phyloP scores from a whole-genome alignment of 2,329 filamentous ascomycete species.

The Neobulgaria alba region DNA sequence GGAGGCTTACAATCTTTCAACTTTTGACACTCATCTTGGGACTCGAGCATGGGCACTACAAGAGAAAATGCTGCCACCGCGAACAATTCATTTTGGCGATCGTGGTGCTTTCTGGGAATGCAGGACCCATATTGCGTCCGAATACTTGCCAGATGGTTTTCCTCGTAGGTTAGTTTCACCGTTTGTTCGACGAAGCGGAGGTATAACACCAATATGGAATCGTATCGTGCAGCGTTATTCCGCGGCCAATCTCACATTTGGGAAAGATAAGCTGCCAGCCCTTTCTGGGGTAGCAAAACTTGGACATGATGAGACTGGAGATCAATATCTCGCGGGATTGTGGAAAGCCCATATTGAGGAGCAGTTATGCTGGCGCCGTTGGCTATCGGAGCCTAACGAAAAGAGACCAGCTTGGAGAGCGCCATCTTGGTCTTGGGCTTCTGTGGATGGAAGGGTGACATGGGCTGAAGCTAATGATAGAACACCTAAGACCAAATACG shows the following conservation, averaged over 20 bases:
- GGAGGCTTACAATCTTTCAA: background rate
- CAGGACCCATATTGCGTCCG: conserved; percentile 1
- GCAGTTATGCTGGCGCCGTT: conserved; percentile 11
- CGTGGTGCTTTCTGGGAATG: conserved; percentile 21
- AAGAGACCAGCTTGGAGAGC: conserved; percentile 3
- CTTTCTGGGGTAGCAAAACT: conserved; percentile 22
- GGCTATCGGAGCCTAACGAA: too few species aligned
- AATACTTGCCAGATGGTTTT: conserved; percentile 7
- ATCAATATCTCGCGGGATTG: conserved; percentile 14
- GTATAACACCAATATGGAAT: conserved; percentile 5
- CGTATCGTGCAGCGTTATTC: conserved; percentile 17
- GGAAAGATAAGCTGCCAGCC: conserved; percentile 23
- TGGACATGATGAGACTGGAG: conserved; percentile 1
- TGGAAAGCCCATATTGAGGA: conserved; percentile 9
- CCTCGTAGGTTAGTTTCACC: background rate
- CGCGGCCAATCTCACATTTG: conserved; percentile 17
- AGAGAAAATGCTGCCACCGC: conserved; percentile 16
- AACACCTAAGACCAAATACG: background rate
- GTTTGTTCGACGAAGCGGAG: background rate
- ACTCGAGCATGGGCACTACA: conserved; percentile 21
- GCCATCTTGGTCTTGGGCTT: conserved; percentile 15
- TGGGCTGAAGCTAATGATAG: background rate
- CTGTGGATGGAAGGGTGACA: conserved; percentile 1
- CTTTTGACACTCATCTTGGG: conserved; percentile 2
- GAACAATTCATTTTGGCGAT: conserved; percentile 16